Base-by-base conservation (phyloP, 23 red algal species). In the Gracilaria vermiculophylla region DNA sequence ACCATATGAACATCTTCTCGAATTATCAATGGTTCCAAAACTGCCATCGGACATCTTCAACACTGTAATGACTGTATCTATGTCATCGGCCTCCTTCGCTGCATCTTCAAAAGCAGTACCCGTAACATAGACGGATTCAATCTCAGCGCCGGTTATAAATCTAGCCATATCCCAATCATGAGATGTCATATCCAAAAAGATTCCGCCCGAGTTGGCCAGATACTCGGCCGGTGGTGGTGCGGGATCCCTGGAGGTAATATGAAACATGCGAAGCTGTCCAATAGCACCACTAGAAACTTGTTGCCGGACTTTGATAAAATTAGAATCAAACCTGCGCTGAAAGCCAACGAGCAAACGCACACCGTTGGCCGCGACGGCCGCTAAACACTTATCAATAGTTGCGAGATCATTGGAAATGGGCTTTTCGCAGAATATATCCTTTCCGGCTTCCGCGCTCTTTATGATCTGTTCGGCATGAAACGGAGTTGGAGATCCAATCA, bases 361-460 rank as follows among this genome's bases (percentile, higher is more conserved):
- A 11, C 87, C 91, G 34, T 54, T 78, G 50, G 71, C 33, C 17
- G 85, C 62, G 11, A 95, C 92, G 23, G 77, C 91, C 23, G 67
- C 79, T 1, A 99, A 53, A 64, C 97, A 99, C 27, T 81, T 52
- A 71, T 99, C 97, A 81, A 99, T 99, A 25, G 70, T 72, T 36
- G 56, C 80, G 2, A 99, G 89, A 87, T 99, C 92, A 74, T 99
- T 99, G 73, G 84, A 91, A 67, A 99, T 99, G 52, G 97, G 97
- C 83, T 99, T 99, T 45, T 99, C 97, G 53, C 97, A 99, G 54
- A 99, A 99, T 24, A 99, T 99, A 48, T 95, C 88, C 88, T 99
- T 99, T 6, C 97, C 97, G 27, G 97, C 97, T 50, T 66, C 81
- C 5, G 97, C 97, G 23, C 67, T 77, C 40, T 74, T 42, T n/a